Evolutionary conservation across 768 basidiomycete species (phyloP).

Genomic region (Tricholoma flavovirens): DNA sequence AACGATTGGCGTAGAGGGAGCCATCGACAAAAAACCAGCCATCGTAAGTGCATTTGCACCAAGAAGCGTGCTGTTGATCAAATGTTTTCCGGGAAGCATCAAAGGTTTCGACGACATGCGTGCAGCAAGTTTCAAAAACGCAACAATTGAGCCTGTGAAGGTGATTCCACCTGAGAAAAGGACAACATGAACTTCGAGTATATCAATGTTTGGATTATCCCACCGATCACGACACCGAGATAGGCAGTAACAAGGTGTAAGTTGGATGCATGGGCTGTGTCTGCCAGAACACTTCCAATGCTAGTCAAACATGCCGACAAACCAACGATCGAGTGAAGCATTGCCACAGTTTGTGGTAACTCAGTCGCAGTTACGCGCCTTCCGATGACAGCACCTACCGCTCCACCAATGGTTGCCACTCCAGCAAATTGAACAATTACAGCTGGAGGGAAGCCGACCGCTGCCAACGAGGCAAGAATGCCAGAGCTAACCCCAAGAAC

Average conservation of each 20-base stretch:
- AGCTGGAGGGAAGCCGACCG: constrained; percentile 76
- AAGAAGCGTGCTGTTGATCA: constrained; percentile 68
- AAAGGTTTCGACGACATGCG: constrained; percentile 74
- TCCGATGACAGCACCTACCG: constrained; percentile 67
- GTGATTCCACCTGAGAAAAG: constrained; percentile 60
- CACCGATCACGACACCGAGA: constrained; percentile 78
- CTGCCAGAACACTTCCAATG: constrained; percentile 73
- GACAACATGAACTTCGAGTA: constrained; percentile 4
- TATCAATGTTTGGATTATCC: constrained; percentile 2
- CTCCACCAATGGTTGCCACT: constrained; percentile 69
- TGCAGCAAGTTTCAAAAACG: constrained; percentile 83
- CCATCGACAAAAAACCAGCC: constrained; percentile 70
- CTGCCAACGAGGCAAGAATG: constrained; percentile 72
- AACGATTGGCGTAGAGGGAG: constrained; percentile 62
- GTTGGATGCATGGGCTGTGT: constrained; percentile 59
- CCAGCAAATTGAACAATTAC: constrained; percentile 74
- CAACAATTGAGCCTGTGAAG: constrained; percentile 86
- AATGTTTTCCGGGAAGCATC: constrained; percentile 68
- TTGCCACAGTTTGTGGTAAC: constrained; percentile 73
- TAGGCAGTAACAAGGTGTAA: constrained; percentile 83
- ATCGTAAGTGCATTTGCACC: constrained; percentile 67
- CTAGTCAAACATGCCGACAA: constrained; percentile 85
- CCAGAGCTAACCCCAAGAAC: constrained; percentile 81
- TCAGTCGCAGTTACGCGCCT: constrained; percentile 84
- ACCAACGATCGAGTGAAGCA: constrained; percentile 85